These are phyloP conservation scores for Tolypocladium sp. DNA, from an alignment of 2,329 filamentous ascomycete genomes.

Conservation along the genomic window DNA sequence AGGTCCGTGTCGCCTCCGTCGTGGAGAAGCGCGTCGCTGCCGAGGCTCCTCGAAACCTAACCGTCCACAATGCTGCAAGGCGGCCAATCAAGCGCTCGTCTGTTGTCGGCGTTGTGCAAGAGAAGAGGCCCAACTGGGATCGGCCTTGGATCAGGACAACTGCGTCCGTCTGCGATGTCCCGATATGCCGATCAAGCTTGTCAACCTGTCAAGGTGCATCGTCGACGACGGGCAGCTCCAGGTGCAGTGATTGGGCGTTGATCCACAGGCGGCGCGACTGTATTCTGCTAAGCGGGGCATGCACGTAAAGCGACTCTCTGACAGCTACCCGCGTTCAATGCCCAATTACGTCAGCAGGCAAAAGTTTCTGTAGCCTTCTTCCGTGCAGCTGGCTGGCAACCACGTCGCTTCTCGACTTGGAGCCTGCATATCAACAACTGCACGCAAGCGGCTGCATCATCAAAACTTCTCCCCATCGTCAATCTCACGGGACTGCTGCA, in stretches of 20 bases:
- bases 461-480: neutral
- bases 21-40: neutral
- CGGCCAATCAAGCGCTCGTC: neutral
- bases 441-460: conserved; percentile 2
- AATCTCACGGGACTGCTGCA: neutral
- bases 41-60: neutral
- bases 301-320: neutral
- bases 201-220: neutral
- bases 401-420: neutral
- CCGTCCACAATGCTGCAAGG: neutral
- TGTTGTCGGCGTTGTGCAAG: neutral
- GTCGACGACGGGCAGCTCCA: neutral
- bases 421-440: neutral
- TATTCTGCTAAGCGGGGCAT: neutral
- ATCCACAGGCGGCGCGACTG: neutral
- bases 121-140: neutral
- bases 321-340: neutral
- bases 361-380: conserved; percentile 9
- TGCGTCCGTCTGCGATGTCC: neutral
- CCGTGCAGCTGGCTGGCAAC: neutral
- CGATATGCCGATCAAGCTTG: neutral
- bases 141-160: neutral
- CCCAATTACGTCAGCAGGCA: conserved; percentile 10
- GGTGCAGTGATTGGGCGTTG: neutral
- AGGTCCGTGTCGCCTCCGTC: neutral